Base-by-base conservation (phyloP, 2,329 filamentous ascomycete genomes). In the Claviceps humidiphila region DNA sequence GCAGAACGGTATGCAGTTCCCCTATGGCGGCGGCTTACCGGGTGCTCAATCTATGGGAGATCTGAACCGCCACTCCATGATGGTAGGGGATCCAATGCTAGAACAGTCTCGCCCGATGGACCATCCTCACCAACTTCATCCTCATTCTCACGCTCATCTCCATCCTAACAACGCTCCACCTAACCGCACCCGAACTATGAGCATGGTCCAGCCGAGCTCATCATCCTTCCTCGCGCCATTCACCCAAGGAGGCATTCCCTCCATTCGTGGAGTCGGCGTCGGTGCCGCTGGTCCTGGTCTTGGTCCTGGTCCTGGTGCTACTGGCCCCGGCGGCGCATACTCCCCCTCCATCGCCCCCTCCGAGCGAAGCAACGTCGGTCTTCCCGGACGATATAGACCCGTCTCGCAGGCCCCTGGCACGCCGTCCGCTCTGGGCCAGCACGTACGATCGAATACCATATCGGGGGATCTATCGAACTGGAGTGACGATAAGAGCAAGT, bases 321-420 rank as follows among this genome's bases (percentile, higher is more conserved):
- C 26, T 9, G 26, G 61, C 40, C 55, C 54, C 67, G 78, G 71
- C 47, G 67, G 68, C 50, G 82, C 80, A 8, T 97, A 97, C 68
- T 79, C 89, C 1, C 82, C 89, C 1, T 97, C 91, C 1, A 95
- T 98, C 58, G 91, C 93, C 2, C 93, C 93, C 1, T 95, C 89
- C 5, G 93, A 97, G 71, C 85, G 93, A 55, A 97, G 90, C 74
- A 97, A 94, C 65, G 74, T 96, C 55, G 93, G 93, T 16, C 77
- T 95, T 50, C 89, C 93, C 8, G 84, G 88, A 37, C 82, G 93
- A 45, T 98, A 98, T 69, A 81, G 93, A 46, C 89, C 93, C 1
- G 91, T 97, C 1, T 89, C 87, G 0, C 84, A 85, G 43, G 72
- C 76, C 51, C 74, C 72, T 6, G 60, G 59, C 8, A 57, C 16